phyloP scores from a whole-genome alignment of 148 eudicot species.

The Amaranthus cruentus region DNA sequence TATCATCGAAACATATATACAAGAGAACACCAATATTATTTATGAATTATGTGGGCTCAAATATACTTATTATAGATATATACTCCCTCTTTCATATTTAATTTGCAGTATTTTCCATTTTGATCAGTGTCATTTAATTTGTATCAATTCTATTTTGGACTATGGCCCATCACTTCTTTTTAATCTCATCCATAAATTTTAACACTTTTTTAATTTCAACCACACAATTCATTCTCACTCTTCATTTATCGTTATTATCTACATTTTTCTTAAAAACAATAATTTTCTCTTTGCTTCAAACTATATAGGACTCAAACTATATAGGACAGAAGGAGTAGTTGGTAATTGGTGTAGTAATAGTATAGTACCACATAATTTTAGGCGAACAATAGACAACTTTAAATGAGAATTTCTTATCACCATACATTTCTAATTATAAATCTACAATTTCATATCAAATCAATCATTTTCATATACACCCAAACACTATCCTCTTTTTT shows the following conservation, averaged over 20 bases:
- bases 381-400: not conserved
- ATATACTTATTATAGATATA: not conserved
- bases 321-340: not conserved
- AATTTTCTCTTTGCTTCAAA: too few relatives aligned
- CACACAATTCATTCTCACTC: too few relatives aligned
- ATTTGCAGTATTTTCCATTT: too few relatives aligned
- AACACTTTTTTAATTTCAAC: too few relatives aligned
- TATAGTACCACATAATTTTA: not conserved
- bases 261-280: too few relatives aligned
- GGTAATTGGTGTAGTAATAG: not conserved
- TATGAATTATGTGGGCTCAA: not conserved
- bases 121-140: too few relatives aligned
- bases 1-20: not conserved
- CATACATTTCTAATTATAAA: not conserved
- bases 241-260: too few relatives aligned
- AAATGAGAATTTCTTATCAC: not conserved
- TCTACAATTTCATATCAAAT: not conserved
- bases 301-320: too few relatives aligned
- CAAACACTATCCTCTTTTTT: slow-evolving; percentile 14
- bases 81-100: too few relatives aligned
- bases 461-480: slow-evolving; percentile 8
- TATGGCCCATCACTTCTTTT: too few relatives aligned
- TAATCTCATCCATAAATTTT: too few relatives aligned
- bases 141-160: too few relatives aligned
- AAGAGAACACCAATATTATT: not conserved